Conservation (phyloP, 805 yeast species). For the Starmerella sirachaensis region DNA sequence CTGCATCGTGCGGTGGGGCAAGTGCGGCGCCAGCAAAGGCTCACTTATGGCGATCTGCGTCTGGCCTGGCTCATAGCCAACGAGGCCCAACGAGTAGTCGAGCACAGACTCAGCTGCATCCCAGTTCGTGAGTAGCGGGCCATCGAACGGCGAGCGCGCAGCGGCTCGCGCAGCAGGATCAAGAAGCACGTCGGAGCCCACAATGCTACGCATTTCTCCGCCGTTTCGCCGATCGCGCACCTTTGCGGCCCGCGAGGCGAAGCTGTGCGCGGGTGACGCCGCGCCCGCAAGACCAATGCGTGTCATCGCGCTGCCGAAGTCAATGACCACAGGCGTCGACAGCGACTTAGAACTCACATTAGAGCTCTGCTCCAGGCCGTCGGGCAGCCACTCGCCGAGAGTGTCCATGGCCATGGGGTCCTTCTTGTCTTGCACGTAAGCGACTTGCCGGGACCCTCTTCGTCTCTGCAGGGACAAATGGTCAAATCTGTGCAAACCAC, state of each 20-base stretch:
- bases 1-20: slow-evolving; percentile 63
- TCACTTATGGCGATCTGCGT: slow-evolving; percentile 78
- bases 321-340: slow-evolving; percentile 65
- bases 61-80: slow-evolving; percentile 40
- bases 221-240: slow-evolving; percentile 60
- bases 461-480: too few species aligned
- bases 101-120: slow-evolving; percentile 71
- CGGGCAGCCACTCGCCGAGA: slow-evolving; percentile 19
- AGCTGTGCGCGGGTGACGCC: slow-evolving; percentile 41
- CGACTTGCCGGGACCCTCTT: too few species aligned
- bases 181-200: slow-evolving; percentile 70
- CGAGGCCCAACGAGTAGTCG: slow-evolving; percentile 71
- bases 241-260: slow-evolving; percentile 58
- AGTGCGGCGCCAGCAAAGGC: slow-evolving; percentile 53
- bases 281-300: slow-evolving; percentile 30
- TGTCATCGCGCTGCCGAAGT: slow-evolving; percentile 55
- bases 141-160: slow-evolving; percentile 75
- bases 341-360: slow-evolving; percentile 7
- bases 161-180: slow-evolving; percentile 60
- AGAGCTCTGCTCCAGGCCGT: slow-evolving; percentile 14
- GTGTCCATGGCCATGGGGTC: slow-evolving; percentile 7
- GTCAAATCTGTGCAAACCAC: too few species aligned
- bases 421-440: not conserved
- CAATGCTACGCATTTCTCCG: slow-evolving; percentile 49
- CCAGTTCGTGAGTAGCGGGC: slow-evolving; percentile 81